These are phyloP conservation scores for Lentinula aciculospora DNA, from an alignment of 768 basidiomycete genomes.

Conservation along the genomic window DNA sequence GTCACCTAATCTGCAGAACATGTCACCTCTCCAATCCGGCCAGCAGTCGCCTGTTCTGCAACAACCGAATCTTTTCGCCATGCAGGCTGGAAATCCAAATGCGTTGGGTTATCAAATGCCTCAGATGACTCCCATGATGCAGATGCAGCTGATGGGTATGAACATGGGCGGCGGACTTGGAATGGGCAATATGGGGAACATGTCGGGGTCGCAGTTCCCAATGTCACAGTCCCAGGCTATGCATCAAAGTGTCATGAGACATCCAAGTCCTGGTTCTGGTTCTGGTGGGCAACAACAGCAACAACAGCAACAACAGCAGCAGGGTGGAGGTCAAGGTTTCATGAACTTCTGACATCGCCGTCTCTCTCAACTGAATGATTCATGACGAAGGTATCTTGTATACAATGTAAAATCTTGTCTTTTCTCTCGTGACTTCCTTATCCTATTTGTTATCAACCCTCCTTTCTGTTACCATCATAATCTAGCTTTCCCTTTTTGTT, in stretches of 20 bases:
- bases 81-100: conserved; percentile 41
- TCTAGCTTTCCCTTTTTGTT: conserved; percentile 2
- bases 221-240: conserved; percentile 65
- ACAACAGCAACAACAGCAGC: conserved; percentile 15
- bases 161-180: conserved; percentile 40
- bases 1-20: conserved; percentile 34
- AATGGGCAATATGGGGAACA: conserved; percentile 25
- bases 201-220: conserved; percentile 33
- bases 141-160: conserved; percentile 55
- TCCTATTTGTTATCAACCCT: conserved; percentile 6
- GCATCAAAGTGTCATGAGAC: conserved; percentile 82
- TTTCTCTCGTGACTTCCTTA: not conserved
- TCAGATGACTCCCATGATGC: conserved; percentile 60
- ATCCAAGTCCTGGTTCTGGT: conserved; percentile 60
- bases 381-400: not conserved
- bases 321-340: conserved; percentile 32
- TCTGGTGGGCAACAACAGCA: not conserved
- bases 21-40: conserved; percentile 18
- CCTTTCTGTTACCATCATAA: not conserved
- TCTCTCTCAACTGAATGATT: not conserved
- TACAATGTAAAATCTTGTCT: conserved; percentile 5
- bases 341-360: conserved; percentile 29
- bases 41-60: conserved; percentile 33
- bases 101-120: conserved; percentile 53
- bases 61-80: conserved; percentile 42